These are phyloP conservation scores for Rhodotorula sp. DNA, from an alignment of 1,284 basidiomycete species.

Conservation along the genomic window DNA sequence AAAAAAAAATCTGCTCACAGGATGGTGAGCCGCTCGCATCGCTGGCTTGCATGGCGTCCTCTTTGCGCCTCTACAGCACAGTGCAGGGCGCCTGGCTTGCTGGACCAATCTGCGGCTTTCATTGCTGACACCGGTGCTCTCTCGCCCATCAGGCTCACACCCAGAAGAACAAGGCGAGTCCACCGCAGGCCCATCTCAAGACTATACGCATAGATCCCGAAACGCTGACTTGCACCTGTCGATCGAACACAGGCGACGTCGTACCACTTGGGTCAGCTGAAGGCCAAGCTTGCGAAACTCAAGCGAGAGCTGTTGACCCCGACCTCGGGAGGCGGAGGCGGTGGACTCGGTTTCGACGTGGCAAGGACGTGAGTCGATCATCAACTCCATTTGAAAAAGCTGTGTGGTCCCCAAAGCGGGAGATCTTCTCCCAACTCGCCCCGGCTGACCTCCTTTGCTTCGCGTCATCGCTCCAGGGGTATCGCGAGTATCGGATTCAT, in stretches of 20 bases:
- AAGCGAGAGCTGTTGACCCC: constrained; percentile 88
- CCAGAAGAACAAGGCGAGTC: constrained; percentile 84
- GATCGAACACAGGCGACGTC: constrained; percentile 44
- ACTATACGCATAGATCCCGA: not conserved
- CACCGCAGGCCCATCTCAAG: too few relatives aligned
- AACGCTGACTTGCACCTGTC: not conserved
- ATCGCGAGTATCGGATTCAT: constrained; percentile 94
- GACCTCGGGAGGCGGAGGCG: constrained; percentile 75
- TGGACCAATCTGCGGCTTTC: not conserved
- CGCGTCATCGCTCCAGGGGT: constrained; percentile 54
- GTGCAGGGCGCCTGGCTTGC: too few relatives aligned
- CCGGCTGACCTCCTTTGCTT: not conserved
- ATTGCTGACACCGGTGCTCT: not conserved
- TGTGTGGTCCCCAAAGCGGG: too few relatives aligned
- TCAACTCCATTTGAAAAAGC: too few relatives aligned
- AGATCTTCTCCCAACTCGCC: not conserved
- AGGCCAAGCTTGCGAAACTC: constrained; percentile 95
- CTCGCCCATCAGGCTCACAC: constrained; percentile 54
- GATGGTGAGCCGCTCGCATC: constrained; percentile 11
- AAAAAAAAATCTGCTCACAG: not conserved
- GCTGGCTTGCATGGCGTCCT: too few relatives aligned
- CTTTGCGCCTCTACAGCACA: not conserved
- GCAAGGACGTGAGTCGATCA: constrained; percentile 9
- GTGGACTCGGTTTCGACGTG: constrained; percentile 61
- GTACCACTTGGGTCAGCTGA: constrained; percentile 71